These are phyloP conservation scores for Caryopteris hybrid DNA, from an alignment of 305 asterid species.

Conservation along the genomic window DNA sequence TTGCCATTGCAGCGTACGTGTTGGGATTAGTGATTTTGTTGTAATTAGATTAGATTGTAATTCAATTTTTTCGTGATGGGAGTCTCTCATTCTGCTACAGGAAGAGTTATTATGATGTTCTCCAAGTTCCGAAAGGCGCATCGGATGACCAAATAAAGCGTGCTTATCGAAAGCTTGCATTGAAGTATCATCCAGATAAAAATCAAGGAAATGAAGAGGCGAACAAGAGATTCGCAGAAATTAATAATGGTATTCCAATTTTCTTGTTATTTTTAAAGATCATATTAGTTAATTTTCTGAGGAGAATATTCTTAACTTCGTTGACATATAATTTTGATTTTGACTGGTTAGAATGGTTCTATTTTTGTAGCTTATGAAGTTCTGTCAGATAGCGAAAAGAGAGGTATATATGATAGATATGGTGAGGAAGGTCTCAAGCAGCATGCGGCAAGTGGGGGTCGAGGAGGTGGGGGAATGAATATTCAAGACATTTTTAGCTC, in stretches of 20 bases:
- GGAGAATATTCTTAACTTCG: background rate
- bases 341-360: conserved; percentile 21
- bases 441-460: conserved; percentile 85
- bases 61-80: conserved; percentile 6
- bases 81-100: conserved; percentile 32
- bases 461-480: conserved; percentile 94
- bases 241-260: conserved; percentile 57
- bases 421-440: conserved; percentile 98
- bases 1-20: conserved; percentile 81
- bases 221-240: conserved; percentile 87
- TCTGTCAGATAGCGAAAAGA: conserved; percentile 85
- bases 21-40: background rate
- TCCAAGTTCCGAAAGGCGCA: conserved; percentile 81
- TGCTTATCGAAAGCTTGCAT: conserved; percentile 89
- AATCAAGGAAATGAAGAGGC: conserved; percentile 97
- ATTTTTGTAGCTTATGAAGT: conserved; percentile 78
- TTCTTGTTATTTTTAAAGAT: background rate
- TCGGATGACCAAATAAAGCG: conserved; percentile 95
- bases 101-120: conserved; percentile 88
- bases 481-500: conserved; percentile 88
- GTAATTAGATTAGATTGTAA: background rate
- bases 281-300: background rate
- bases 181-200: conserved; percentile 96
- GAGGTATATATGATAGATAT: conserved; percentile 78
- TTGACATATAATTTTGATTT: conserved; percentile 1